Evolutionary conservation across 495 filamentous ascomycete species (phyloP).

Genomic region (Cladorrhinum samala): DNA sequence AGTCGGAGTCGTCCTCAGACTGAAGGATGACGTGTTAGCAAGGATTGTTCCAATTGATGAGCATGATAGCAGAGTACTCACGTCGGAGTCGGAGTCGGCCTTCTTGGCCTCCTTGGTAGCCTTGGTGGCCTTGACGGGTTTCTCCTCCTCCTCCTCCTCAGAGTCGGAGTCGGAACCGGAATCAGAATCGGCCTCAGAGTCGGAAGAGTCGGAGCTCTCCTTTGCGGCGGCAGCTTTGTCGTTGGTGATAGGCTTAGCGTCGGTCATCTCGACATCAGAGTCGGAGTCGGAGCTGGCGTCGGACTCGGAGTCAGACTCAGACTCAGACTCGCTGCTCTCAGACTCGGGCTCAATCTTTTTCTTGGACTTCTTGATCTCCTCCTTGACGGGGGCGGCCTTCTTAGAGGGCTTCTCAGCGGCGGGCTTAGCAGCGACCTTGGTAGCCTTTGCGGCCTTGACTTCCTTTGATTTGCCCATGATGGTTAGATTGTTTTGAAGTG

Average conservation of each 20-base stretch:
- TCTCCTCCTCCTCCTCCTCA: constrained; percentile 37
- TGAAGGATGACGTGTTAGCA: constrained; percentile 11
- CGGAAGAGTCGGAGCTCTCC: constrained; percentile 18
- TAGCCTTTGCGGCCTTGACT: constrained; percentile 43
- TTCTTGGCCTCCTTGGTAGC: constrained; percentile 28
- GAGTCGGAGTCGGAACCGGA: constrained; percentile 36
- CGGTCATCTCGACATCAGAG: constrained; percentile 45
- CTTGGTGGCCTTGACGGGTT: constrained; percentile 35
- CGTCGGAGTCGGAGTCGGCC: constrained; percentile 34
- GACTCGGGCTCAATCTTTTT: constrained; percentile 32
- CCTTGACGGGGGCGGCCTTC: constrained; percentile 23
- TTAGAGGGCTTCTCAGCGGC: constrained; percentile 27
- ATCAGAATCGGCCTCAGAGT: constrained; percentile 33
- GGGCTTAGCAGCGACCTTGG: constrained; percentile 35
- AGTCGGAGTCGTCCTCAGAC: constrained; percentile 24
- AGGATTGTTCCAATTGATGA: not conserved
- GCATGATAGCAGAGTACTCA: constrained; percentile 30
- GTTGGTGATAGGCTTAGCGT: constrained; percentile 37
- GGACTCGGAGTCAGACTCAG: constrained; percentile 9
- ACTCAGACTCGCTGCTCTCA: constrained; percentile 16
- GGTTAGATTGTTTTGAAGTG: constrained; percentile 10
- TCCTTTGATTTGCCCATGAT: constrained; percentile 56
- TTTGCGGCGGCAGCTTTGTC: constrained; percentile 30
- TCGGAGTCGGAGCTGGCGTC: constrained; percentile 29
- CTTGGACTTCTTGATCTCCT: constrained; percentile 28